Base-by-base conservation (phyloP, 345 rosid genomes). In the Trapa incisa region DNA sequence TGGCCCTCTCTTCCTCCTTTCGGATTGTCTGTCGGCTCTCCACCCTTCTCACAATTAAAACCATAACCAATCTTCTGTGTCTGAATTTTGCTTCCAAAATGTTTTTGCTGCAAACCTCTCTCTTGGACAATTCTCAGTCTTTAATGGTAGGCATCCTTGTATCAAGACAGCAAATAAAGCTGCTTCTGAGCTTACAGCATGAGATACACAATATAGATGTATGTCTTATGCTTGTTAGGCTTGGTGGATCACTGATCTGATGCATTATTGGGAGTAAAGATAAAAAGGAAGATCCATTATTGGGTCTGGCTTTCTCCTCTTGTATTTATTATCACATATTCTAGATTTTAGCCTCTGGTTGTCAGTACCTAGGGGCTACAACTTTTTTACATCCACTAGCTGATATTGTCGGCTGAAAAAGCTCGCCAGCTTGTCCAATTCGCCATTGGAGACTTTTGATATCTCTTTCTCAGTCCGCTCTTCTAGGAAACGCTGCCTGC, bases 271-370 rank as follows among this genome's bases (percentile, higher is more conserved):
- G 39, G 10, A 22, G 29, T 22, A 22, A 22, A 22, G 29, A 22
- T 22, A 22, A 22, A 22, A 22, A 22, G 29, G 29, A 22, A 22
- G 29, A 22, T 22, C 2, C 29, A 8, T 57, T 4, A 22, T 57
- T 8, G 45, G 39, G 10, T 36, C 61, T 69, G 61, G 72, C 56
- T 45, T 57, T 38, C 47, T 37, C n/a, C 48, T n/a, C 37, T 37
- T n/a, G 66, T 69, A 50, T 38, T 54, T 43, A 69, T 47, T 61
- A 32, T 69, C 57, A 35, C 37, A 10, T 32, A 35, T 37, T 67
- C 63, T 54, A 53, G 60, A 1, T 43, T 45, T 69, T 69, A 45
- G 65, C 66, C 65, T 61, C 38, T 45, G 12, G 57, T 62, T 57
- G 64, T 32, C 17, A 29, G 52, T 32, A 29, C 14, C 61, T 47